Base-by-base conservation (phyloP, 2,329 filamentous ascomycete genomes). In the Drechslerella dactyloides region DNA sequence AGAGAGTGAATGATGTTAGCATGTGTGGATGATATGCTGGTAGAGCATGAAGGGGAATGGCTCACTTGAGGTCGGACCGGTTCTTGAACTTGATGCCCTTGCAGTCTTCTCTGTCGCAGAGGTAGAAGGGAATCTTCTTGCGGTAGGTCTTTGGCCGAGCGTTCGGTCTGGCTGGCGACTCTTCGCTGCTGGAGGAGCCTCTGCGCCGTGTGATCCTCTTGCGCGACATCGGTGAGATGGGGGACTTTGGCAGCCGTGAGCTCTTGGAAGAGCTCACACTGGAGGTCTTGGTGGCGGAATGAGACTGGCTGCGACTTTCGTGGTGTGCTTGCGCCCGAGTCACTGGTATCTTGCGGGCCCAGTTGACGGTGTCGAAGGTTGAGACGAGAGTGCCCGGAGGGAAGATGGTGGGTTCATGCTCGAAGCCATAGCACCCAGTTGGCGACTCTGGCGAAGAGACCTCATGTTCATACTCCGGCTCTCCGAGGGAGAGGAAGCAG, bases 21-120 rank as follows among this genome's bases (percentile, higher is more conserved):
- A 48, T 13, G 19, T 7, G 11, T 15, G 6, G 10, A 15, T 23
- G 6, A 5, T 19, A 13, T 2, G 35, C 60, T 11, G 23, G 4
- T 5, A 15, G 33, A 37, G 6, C 33, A 13, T 10, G 10, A 17
- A 27, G 6, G 13, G 17, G 8, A 13, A 35, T 11, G 37, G 21
- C 63, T 46, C 68, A 73, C 69, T 68, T 73, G 4, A 73, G 69
- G 23, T 73, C 69, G 15, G 69, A 73, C 21, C 23, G 54, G 23
- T 73, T 73, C 27, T 62, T 64, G 40, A 68, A 73, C 8, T 42
- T 53, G 0, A 51, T 40, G 3, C 4, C n/a, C 19, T 68, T 73
- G 51, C 69, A 73, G 10, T 11, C 15, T 2, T 62, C 56, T 24
- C 66, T 59, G 23, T 61, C 42, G 51, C 68, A 72, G 17, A 37